A percentile compares a stretch with the other conserved stretches of the same genome.
phyloP scores from a whole-genome alignment of 2,329 filamentous ascomycete genomes.

The Gaeumannomyces sp. region DNA sequence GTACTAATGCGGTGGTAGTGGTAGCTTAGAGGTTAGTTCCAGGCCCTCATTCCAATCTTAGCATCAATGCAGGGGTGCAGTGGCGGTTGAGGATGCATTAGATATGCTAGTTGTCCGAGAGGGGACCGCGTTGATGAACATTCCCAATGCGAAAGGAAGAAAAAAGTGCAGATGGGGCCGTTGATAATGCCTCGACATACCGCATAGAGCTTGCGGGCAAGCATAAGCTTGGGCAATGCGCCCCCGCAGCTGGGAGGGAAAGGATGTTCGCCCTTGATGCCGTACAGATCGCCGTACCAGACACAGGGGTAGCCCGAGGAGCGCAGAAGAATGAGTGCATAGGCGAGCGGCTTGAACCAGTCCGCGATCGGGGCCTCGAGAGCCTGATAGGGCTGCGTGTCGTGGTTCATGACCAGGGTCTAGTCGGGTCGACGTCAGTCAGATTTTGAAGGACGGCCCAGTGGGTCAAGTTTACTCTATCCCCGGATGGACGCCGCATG shows the following conservation, averaged over 20 bases:
- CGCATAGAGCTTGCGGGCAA: conserved; percentile 59
- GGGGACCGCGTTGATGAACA: too few relatives aligned
- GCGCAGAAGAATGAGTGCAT: conserved; percentile 64
- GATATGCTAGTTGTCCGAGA: too few relatives aligned
- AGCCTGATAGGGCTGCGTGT: conserved; percentile 45
- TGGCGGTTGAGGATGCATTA: too few relatives aligned
- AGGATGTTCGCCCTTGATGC: conserved; percentile 41
- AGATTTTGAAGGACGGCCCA: neutral
- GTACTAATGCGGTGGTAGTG: conserved; percentile 30
- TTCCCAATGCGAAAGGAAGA: too few relatives aligned
- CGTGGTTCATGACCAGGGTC: conserved; percentile 67
- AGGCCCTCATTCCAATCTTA: neutral
- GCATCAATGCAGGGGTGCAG: neutral
- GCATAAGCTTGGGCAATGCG: conserved; percentile 50
- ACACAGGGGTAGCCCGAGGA: conserved; percentile 57
- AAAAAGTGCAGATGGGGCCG: neutral
- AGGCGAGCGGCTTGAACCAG: conserved; percentile 67
- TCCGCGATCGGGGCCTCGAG: conserved; percentile 51
- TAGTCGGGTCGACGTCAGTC: conserved; percentile 17
- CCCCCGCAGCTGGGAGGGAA: conserved; percentile 46
- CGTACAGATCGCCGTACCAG: conserved; percentile 68
- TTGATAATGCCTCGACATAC: neutral
- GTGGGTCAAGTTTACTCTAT: neutral
- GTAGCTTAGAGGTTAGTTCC: neutral
- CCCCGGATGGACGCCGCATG: neutral